Evolutionary conservation across 169 alveolate species (phyloP).

Genomic region (Cryptosporidium sp.): DNA sequence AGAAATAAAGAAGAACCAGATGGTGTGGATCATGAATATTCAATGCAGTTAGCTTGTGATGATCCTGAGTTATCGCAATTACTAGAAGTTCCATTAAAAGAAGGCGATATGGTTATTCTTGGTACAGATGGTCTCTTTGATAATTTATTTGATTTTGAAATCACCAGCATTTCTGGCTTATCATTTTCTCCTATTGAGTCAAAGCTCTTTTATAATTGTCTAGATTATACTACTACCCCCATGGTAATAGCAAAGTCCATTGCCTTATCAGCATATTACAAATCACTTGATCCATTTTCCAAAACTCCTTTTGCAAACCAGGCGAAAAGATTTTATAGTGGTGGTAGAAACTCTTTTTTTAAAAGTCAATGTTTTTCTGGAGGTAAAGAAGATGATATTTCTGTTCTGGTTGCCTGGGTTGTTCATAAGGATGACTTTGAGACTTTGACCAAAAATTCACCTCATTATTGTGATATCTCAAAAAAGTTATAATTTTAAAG

Average conservation of each 20-base stretch:
- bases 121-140: slow-evolving; percentile 85
- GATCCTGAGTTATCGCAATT: slow-evolving; percentile 55
- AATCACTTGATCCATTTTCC: slow-evolving; percentile 51
- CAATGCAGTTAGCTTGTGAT: slow-evolving; percentile 42
- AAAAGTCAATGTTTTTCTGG: slow-evolving; percentile 31
- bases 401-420: slow-evolving; percentile 78
- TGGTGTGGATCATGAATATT: background rate
- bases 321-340: slow-evolving; percentile 61
- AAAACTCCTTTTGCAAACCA: slow-evolving; percentile 70
- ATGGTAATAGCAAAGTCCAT: slow-evolving; percentile 62
- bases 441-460: slow-evolving; percentile 25
- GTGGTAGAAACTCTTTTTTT: background rate
- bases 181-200: slow-evolving; percentile 55
- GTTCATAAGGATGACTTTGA: slow-evolving; percentile 58
- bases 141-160: slow-evolving; percentile 81
- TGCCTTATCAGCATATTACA: slow-evolving; percentile 70
- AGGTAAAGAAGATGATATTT: slow-evolving; percentile 78
- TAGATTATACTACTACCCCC: slow-evolving; percentile 50
- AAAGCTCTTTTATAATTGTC: slow-evolving; percentile 13
- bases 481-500: slow-evolving; percentile 1
- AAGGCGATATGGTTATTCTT: slow-evolving; percentile 80
- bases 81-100: slow-evolving; percentile 59
- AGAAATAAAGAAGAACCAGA: background rate
- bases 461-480: slow-evolving; percentile 34
- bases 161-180: slow-evolving; percentile 73